Evolutionary conservation across 441 rosid species (phyloP).

Genomic region (Sinapis alba): DNA sequence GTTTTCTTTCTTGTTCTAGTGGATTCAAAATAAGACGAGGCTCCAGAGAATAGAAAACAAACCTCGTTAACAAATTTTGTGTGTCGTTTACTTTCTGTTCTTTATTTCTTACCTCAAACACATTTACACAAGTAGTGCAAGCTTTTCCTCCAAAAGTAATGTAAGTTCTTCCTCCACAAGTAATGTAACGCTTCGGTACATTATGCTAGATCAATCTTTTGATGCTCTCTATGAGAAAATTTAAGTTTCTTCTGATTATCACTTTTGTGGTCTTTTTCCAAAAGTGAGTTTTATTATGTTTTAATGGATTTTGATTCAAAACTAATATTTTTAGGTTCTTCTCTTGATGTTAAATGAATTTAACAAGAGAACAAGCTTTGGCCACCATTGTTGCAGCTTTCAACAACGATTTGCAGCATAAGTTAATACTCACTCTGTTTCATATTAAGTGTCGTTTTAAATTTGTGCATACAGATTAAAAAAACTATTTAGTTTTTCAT

Average conservation of each 20-base stretch:
- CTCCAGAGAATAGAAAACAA: too few species aligned
- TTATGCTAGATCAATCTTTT: slow-evolving; percentile 58
- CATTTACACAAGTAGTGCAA: too few species aligned
- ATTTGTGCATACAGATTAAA: too few species aligned
- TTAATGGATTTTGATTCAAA: slow-evolving; percentile 8
- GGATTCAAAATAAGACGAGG: too few species aligned
- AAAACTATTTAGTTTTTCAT: too few species aligned
- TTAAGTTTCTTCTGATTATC: slow-evolving; percentile 23
- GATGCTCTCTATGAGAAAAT: slow-evolving; percentile 86
- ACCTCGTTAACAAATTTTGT: too few species aligned
- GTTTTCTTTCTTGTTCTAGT: too few species aligned
- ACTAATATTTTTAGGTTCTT: slow-evolving; percentile 2
- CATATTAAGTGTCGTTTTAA: too few species aligned
- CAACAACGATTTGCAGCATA: slow-evolving; percentile 55
- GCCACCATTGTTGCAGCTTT: slow-evolving; percentile 67
- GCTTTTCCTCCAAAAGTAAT: slow-evolving; percentile 40
- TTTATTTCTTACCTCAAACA: too few species aligned
- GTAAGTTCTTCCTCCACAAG: slow-evolving; percentile 53
- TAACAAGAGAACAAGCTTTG: slow-evolving; percentile 85
- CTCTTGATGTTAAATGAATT: slow-evolving; percentile 53
- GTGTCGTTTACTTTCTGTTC: too few species aligned
- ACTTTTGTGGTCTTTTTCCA: not conserved
- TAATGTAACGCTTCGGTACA: not conserved
- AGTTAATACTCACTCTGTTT: too few species aligned
- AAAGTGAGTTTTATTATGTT: not conserved